Percentiles rank a stretch among this genome's conserved stretches.
Evolutionary conservation across 2,329 filamentous ascomycete genomes (phyloP).

Genomic region (Hymenoscyphus fructigenus): DNA sequence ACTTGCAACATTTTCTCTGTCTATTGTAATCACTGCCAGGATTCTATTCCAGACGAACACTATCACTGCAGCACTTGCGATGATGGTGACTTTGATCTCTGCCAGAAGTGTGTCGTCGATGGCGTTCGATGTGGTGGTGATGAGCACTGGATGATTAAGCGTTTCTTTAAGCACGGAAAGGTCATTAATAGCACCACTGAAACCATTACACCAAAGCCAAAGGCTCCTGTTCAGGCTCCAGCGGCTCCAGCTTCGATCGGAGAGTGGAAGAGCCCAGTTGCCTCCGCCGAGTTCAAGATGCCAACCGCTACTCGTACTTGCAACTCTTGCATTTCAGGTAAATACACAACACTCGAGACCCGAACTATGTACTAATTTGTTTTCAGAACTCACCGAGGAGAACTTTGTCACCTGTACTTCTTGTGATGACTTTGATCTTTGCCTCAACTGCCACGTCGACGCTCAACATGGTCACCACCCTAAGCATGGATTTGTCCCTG

Average conservation of each 20-base stretch:
- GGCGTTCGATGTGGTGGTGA: slow-evolving; percentile 76
- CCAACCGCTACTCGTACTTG: slow-evolving; percentile 45
- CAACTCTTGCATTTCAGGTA: slow-evolving; percentile 66
- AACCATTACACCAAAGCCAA: slow-evolving; percentile 61
- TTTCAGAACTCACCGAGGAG: slow-evolving; percentile 59
- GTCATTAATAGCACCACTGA: slow-evolving; percentile 86
- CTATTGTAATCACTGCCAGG: slow-evolving; percentile 89
- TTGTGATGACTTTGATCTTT: slow-evolving; percentile 92
- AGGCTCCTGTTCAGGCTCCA: slow-evolving; percentile 23
- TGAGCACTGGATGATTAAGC: slow-evolving; percentile 93
- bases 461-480: slow-evolving; percentile 89
- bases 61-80: slow-evolving; percentile 96
- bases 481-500: slow-evolving; percentile 74
- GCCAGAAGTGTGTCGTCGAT: slow-evolving; percentile 71
- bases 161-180: slow-evolving; percentile 73
- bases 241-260: slow-evolving; percentile 30
- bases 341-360: slow-evolving; percentile 23
- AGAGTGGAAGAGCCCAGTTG: slow-evolving; percentile 18
- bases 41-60: slow-evolving; percentile 75
- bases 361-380: slow-evolving; percentile 28
- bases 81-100: slow-evolving; percentile 91
- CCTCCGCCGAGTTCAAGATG: slow-evolving; percentile 10
- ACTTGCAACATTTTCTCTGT: slow-evolving; percentile 65
- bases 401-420: slow-evolving; percentile 81
- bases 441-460: slow-evolving; percentile 73